phyloP scores from a whole-genome alignment of 805 yeast genomes.

The Starmerella stigmatis region DNA sequence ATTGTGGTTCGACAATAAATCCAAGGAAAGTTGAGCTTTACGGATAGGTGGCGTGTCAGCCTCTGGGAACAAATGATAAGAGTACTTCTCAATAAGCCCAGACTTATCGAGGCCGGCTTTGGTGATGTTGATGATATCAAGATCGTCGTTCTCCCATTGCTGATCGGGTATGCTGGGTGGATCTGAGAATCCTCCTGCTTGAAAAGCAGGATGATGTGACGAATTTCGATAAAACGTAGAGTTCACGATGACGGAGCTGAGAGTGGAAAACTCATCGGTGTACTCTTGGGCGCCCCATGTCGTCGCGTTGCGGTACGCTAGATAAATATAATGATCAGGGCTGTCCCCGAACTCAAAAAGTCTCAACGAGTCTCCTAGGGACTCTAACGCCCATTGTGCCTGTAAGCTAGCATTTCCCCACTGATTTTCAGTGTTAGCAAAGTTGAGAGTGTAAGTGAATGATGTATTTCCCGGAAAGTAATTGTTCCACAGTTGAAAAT shows the following conservation, averaged over 20 bases:
- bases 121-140: background rate
- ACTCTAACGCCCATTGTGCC: background rate
- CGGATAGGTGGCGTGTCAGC: background rate
- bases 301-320: background rate
- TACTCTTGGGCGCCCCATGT: background rate
- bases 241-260: background rate
- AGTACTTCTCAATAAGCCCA: background rate
- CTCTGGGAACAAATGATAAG: slow-evolving; percentile 1
- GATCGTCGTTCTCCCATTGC: slow-evolving; percentile 3
- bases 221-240: background rate
- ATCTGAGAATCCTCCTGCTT: slow-evolving; percentile 1
- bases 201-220: background rate
- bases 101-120: background rate
- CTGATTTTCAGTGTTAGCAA: background rate
- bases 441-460: background rate
- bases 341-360: slow-evolving; percentile 4
- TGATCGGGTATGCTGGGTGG: background rate
- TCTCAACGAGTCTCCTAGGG: background rate
- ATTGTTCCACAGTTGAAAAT: background rate
- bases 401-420: background rate
- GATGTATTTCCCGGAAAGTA: background rate
- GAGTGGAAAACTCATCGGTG: background rate
- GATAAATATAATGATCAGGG: slow-evolving; percentile 1
- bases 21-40: background rate
- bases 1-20: background rate